Evolutionary conservation across 352 stramenopile genomes (phyloP), one percentile per base, ranked within the genome.

Genomic region (Blastocystis sp.): DNA sequence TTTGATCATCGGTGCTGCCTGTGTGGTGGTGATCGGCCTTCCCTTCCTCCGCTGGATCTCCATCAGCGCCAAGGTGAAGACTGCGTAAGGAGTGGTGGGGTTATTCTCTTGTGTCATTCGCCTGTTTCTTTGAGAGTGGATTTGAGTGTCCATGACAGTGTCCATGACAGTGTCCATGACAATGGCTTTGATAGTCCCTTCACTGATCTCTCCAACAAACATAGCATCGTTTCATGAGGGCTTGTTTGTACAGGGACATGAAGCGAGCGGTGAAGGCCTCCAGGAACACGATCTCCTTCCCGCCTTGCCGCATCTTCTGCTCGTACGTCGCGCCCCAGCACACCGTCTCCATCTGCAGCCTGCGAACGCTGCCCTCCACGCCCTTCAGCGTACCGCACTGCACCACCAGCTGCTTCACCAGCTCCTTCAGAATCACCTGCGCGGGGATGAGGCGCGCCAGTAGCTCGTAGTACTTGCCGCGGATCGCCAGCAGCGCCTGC

Each of bases 201-300:
- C 28, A 34, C 28, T 34, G 28, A 34, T 34, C 28, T 34, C 28
- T 34, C 52, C 52, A 61, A 61, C 52, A 61, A 61, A 61, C 52
- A 61, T 19, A 69, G 21, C 62, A 69, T 41, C 34, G n/a, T 69
- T 97, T 94, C 52, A 97, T 94, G 2, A 99, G 90, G 92, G 97
- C 98, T 89, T 96, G 95, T 91, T 98, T 98, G 93, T 98, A 99
- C 89, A 98, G 92, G 69, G 93, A 94, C 96, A 98, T 99, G 91
- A 97, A 98, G 91, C 98, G 98, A 77, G 96, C 96, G 81, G 99
- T 92, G 91, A 99, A 99, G 11, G 96, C 96, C 91, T 99, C 96
- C 67, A 99, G 93, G 92, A 99, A 96, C 92, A 99, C 98, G 88
- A 99, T 98, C 81, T 98, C 96, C 91, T 99, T 99, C 89, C 59